These are phyloP conservation scores for Calonectria leucothoes DNA, from an alignment of 2,329 filamentous ascomycete genomes.

Conservation along the genomic window DNA sequence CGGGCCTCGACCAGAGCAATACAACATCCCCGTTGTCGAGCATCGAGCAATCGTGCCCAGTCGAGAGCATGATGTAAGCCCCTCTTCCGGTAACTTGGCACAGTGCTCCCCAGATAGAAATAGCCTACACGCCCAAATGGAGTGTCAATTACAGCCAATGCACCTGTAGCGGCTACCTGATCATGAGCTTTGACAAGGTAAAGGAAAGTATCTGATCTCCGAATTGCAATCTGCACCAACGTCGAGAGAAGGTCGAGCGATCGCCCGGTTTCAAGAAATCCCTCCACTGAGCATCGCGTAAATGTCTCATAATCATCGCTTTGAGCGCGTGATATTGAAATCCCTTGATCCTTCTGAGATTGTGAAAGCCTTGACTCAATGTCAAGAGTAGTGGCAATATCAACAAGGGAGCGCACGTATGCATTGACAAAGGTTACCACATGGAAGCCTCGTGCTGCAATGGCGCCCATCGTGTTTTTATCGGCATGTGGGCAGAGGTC, in stretches of 20 bases:
- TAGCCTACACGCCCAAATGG: not conserved
- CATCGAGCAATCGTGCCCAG: not conserved
- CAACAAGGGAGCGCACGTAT: not conserved
- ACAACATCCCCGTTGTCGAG: not conserved
- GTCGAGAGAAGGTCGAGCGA: not conserved
- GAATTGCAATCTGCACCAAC: not conserved
- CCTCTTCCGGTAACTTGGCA: not conserved
- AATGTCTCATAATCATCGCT: not conserved
- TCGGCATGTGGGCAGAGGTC: not conserved
- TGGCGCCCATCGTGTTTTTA: not conserved
- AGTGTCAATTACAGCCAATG: not conserved
- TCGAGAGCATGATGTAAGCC: not conserved
- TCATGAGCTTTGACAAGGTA: not conserved
- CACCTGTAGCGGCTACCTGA: not conserved
- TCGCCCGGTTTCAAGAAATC: not conserved
- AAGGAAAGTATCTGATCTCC: not conserved
- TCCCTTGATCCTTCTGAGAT: not conserved
- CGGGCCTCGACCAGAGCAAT: not conserved
- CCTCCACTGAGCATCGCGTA: not conserved
- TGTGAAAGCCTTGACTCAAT: not conserved
- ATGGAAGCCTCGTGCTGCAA: not conserved
- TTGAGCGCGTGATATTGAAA: not conserved
- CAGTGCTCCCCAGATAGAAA: not conserved
- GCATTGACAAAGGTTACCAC: not conserved
- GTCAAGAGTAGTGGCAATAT: not conserved